Evolutionary conservation across 148 eudicot species (phyloP).

Genomic region (Diospyros lotus): DNA sequence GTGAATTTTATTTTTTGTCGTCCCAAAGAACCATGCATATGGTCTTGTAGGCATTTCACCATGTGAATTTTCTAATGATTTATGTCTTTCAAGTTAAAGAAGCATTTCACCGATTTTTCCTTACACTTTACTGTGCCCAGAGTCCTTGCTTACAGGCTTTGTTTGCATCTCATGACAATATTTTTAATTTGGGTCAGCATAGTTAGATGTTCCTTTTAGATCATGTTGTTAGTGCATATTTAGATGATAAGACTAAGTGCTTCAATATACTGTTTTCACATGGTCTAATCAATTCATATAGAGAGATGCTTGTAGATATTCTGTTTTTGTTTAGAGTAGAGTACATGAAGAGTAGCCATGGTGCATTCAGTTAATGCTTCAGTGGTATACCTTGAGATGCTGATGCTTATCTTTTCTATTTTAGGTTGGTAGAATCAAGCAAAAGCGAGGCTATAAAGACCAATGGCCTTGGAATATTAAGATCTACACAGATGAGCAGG

Average conservation of each 20-base stretch:
- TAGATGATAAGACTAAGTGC: neutral
- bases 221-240: neutral
- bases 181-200: neutral
- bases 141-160: neutral
- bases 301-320: neutral
- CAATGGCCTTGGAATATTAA: conserved; percentile 98
- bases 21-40: neutral
- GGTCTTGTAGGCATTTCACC: neutral
- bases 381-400: neutral
- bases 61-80: neutral
- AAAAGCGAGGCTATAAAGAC: conserved; percentile 91
- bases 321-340: neutral
- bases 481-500: conserved; percentile 82
- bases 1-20: neutral
- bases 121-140: no score
- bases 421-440: conserved; percentile 93
- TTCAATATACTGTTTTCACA: neutral
- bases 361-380: neutral
- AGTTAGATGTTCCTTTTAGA: neutral
- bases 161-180: neutral
- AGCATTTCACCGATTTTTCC: neutral
- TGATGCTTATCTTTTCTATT: neutral
- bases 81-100: neutral
- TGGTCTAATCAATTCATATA: neutral
- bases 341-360: neutral